A percentile compares a stretch with the other conserved stretches of the same genome.
phyloP scores from a whole-genome alignment of 2,329 filamentous ascomycete species.

The Aspergillus sp. region DNA sequence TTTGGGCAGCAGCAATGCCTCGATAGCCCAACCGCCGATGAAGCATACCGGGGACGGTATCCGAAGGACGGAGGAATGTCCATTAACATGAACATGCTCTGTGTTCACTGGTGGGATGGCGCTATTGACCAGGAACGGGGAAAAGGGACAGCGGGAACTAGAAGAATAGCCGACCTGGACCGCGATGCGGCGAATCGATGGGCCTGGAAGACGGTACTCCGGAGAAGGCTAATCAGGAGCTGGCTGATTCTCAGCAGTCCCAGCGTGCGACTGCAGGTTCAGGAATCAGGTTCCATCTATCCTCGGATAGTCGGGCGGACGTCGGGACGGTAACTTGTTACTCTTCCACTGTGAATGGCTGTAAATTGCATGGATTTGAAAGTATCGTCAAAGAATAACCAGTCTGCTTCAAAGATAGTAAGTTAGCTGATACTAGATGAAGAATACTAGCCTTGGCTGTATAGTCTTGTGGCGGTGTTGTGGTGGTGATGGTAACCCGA shows the following conservation, averaged over 20 bases:
- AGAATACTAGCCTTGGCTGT: not conserved
- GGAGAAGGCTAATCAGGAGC: conserved; percentile 11
- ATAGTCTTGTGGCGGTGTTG: not conserved
- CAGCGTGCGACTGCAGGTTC: not conserved
- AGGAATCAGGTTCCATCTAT: conserved; percentile 4
- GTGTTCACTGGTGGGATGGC: not conserved
- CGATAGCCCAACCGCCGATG: conserved; percentile 4
- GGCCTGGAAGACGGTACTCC: conserved; percentile 18
- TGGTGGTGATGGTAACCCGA: conserved; percentile 3
- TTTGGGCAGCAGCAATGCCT: not conserved
- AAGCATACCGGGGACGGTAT: not conserved
- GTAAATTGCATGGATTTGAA: not conserved
- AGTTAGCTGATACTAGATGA: not conserved
- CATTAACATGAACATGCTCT: not conserved
- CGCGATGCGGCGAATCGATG: conserved; percentile 2
- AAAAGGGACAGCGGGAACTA: conserved; percentile 16
- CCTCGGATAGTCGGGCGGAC: conserved; percentile 18
- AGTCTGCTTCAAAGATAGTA: not conserved
- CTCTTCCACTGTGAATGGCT: not conserved
- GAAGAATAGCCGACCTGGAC: conserved; percentile 19
- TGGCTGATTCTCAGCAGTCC: conserved; percentile 12
- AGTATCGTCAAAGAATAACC: not conserved
- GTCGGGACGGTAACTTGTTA: conserved; percentile 11
- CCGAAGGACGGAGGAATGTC: conserved; percentile 18
- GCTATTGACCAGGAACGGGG: conserved; percentile 8